Evolutionary conservation across 139 green algal genomes (phyloP), one percentile per base, ranked within the genome.

Genomic region (Ostreobium quekettii): DNA sequence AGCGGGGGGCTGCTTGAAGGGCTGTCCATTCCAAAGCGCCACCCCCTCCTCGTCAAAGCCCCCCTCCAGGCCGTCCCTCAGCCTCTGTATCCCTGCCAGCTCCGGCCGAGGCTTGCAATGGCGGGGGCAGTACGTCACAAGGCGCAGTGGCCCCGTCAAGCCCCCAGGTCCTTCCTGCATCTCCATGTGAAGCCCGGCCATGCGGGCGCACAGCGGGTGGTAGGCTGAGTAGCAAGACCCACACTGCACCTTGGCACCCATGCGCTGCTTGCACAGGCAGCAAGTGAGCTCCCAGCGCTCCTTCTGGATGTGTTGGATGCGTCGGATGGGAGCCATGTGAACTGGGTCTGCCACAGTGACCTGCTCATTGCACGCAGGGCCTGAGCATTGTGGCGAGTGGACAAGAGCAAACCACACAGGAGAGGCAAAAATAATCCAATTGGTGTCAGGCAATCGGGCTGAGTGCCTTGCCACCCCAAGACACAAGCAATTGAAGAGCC

Each of bases 191-290:
- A 93, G 79, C 2, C 91, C 91, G 1, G 83, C 83, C 57, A 91
- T 83, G 49, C 90, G 83, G 1, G 70, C 91, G 67, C 91, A 97
- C 37, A 95, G 79, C 2, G 89, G 87, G 78, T 97, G 91, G 78
- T 87, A 97, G 4, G 91, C 83, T 3, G 78, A 65, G 78, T 90
- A 96, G 83, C 91, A 97, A 30, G 64, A 63, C 36, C 69, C 68
- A 81, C 91, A 97, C 81, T 96, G 91, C 6, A 97, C 87, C 78
- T 95, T 96, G 61, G 89, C 90, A n/a, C 91, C 91, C 77, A 88
- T 80, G 22, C 83, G 80, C 78, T 92, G 86, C 62, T 81, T 82
- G 88, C 89, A 97, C 47, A 96, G 66, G 74, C 70, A 83, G 81
- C 91, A 97, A 33, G 73, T 58, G 53, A 96, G 83, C 63, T 92